Conservation (phyloP, 2,329 filamentous ascomycete species). For the Xylariaceae sp. region DNA sequence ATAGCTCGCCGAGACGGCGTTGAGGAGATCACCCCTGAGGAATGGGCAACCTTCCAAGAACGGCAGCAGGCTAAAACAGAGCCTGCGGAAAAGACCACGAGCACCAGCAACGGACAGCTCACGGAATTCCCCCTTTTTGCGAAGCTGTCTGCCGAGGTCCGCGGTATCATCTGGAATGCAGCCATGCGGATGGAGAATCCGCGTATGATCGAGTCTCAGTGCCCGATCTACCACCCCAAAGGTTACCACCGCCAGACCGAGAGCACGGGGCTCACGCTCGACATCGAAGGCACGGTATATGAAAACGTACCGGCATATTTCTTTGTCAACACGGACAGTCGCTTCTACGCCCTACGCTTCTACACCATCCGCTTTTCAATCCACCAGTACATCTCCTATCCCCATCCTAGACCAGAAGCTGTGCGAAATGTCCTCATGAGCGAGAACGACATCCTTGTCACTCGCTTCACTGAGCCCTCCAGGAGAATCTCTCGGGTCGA, state of each 20-base stretch:
- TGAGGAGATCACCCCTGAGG: too few relatives aligned
- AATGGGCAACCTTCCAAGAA: too few relatives aligned
- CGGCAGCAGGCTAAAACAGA: too few relatives aligned
- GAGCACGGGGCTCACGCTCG: neutral
- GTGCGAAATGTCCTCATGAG: neutral
- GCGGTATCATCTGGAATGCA: neutral
- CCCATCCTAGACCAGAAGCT: neutral
- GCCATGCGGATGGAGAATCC: neutral
- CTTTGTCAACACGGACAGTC: neutral
- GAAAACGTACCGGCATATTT: neutral
- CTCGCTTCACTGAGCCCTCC: neutral
- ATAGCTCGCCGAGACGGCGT: too few relatives aligned
- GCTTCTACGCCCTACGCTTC: neutral
- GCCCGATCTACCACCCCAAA: neutral
- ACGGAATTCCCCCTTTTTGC: neutral
- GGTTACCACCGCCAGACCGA: neutral
- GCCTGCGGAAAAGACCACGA: too few relatives aligned
- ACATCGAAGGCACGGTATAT: neutral
- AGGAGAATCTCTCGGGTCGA: too few relatives aligned
- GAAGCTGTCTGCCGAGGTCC: neutral
- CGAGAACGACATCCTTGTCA: neutral
- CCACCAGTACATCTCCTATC: neutral
- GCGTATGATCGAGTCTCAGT: neutral
- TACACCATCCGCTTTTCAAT: neutral
- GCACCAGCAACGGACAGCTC: neutral